phyloP scores from a whole-genome alignment of 2,329 filamentous ascomycete genomes.

The Pezicula neosporulosa region DNA sequence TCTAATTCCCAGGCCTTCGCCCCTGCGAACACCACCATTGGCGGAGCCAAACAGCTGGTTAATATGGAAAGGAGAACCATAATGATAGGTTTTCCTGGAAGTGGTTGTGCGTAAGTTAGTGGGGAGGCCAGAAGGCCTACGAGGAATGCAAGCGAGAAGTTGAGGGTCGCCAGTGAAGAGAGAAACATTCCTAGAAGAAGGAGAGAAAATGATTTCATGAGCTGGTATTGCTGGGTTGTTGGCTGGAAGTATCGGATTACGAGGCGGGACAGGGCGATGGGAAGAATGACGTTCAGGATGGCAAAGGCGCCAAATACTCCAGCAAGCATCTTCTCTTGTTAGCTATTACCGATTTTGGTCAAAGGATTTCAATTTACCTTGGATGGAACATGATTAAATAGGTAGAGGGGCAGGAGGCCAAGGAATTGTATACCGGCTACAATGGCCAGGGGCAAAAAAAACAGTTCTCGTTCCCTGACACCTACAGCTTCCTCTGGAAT shows the following conservation, averaged over 20 bases:
- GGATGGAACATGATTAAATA: conserved; percentile 74
- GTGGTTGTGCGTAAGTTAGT: conserved; percentile 67
- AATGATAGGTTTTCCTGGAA: conserved; percentile 33
- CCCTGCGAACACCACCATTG: conserved; percentile 46
- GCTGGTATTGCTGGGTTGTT: conserved; percentile 66
- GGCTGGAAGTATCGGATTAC: conserved; percentile 50
- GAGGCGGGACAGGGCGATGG: conserved; percentile 51
- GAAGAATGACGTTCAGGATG: conserved; percentile 50
- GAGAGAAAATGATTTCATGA: conserved; percentile 90
- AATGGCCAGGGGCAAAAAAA: conserved; percentile 70
- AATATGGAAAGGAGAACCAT: conserved; percentile 44
- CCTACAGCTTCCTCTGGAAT: conserved; percentile 15
- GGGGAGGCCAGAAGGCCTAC: conserved; percentile 77
- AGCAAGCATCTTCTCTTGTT: conserved; percentile 48
- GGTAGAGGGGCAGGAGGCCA: conserved; percentile 75
- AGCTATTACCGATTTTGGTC: background rate
- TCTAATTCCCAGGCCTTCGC: conserved; percentile 42
- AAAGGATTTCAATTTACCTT: conserved; percentile 41
- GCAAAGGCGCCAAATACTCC: conserved; percentile 57
- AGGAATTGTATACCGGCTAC: conserved; percentile 72
- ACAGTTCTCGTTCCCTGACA: conserved; percentile 50
- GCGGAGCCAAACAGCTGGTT: conserved; percentile 60
- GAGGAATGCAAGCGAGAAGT: conserved; percentile 87
- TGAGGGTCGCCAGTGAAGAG: conserved; percentile 88
- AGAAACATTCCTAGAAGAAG: conserved; percentile 88